Base-by-base conservation (phyloP, 2,329 filamentous ascomycete species). In the Phialocephala sp. region DNA sequence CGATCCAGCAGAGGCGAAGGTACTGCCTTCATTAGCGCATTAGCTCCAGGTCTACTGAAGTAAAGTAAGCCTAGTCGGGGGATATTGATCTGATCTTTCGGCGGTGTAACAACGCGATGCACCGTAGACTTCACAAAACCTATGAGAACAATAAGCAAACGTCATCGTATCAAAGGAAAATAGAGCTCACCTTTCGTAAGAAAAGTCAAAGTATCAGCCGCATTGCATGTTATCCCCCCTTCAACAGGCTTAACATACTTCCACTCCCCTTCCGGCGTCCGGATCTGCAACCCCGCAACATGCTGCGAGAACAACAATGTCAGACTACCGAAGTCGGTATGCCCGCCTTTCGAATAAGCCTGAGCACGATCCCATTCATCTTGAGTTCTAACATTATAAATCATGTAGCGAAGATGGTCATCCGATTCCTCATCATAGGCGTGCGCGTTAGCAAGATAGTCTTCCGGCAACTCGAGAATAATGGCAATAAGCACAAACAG, bases 381-480 rank as follows among this genome's bases (percentile, higher is more conserved):
- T 0, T 77, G 73, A 0, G 77, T 79, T 58, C 84, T 82, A 0
- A 81, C 79, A 14, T 80, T 79, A 68, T 87, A 87, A 66, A 83
- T 80, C 84, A 88, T 88, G 73, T 87, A 88, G 2, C 87, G 82
- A 8, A 88, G 78, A 63, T 88, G 85, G 36, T 84, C 84, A 65
- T 88, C 85, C 20, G 84, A 81, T 37, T 83, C 79, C 8, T 81
- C 79, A 2, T 85, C 80, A 74, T 88, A 89, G 24, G 77, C 78
- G 74, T 89, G 87, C 4, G 83, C 77, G 37, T 80, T 76, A 67
- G 84, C 78, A 45, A 89, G 78, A 64, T 83, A 80, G 4, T 87
- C 80, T 71, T 89, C 85, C 0, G 85, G 84, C 0, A 90, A 78
- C 71, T 89, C 83, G 0, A 89, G 80, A 0, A 88, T 79, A 37